These are phyloP conservation scores for Turnera subulata DNA, from an alignment of 345 rosid species.

Conservation along the genomic window DNA sequence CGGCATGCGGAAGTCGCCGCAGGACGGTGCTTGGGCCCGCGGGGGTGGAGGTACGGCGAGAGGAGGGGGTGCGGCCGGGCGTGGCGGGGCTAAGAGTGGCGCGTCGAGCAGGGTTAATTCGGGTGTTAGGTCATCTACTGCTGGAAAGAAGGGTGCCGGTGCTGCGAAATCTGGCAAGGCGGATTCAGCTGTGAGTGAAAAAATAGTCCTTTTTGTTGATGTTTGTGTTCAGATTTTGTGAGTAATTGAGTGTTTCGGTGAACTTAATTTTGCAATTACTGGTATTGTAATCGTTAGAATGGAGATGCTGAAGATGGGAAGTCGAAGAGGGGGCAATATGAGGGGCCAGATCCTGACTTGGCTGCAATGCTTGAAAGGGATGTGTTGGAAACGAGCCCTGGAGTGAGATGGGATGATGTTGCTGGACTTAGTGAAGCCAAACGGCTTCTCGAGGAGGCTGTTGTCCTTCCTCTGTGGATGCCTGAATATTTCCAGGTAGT, in stretches of 20 bases:
- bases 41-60: conserved; percentile 47
- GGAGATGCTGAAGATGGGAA: conserved; percentile 95
- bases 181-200: conserved; percentile 49
- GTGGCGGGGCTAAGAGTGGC: conserved; percentile 68
- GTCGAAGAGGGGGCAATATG: conserved; percentile 72
- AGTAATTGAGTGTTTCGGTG: too few relatives aligned
- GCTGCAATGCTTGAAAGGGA: conserved; percentile 99
- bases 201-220: too few relatives aligned
- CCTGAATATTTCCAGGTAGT: conserved; percentile 98
- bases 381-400: conserved; percentile 94
- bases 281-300: conserved; percentile 47
- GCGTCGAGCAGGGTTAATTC: conserved; percentile 55
- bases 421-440: conserved; percentile 99
- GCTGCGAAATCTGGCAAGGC: conserved; percentile 69
- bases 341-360: conserved; percentile 96
- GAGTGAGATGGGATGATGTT: conserved; percentile 99
- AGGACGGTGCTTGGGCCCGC: conserved; percentile 93
- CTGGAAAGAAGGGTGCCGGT: conserved; percentile 73
- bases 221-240: too few relatives aligned
- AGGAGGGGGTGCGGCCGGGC: conserved; percentile 51
- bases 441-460: conserved; percentile 98
- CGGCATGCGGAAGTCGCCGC: conserved; percentile 89
- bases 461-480: conserved; percentile 99
- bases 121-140: conserved; percentile 57
- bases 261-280: neutral